Conservation (phyloP, 768 basidiomycete species). For the Pulveroboletus ravenelii region DNA sequence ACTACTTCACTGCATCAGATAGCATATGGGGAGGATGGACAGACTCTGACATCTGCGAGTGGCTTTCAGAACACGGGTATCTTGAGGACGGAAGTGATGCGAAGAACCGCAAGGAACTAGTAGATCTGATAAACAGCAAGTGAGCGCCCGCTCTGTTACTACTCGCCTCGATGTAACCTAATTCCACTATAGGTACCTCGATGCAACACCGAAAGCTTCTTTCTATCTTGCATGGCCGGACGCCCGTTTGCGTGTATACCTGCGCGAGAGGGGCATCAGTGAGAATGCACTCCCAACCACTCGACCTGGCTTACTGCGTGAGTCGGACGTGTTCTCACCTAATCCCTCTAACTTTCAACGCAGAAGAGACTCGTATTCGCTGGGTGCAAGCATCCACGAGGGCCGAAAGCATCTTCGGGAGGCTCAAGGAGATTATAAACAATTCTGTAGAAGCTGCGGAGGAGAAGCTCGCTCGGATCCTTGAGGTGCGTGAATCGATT, state of each 20-base stretch:
- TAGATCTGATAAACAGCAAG: constrained; percentile 70
- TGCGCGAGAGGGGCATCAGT: constrained; percentile 69
- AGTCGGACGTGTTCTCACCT: constrained; percentile 16
- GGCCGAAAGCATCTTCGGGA: constrained; percentile 53
- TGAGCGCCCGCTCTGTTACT: constrained; percentile 27
- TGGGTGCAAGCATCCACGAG: constrained; percentile 64
- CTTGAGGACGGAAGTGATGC: constrained; percentile 45
- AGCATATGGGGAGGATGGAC: constrained; percentile 67
- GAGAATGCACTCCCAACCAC: constrained; percentile 61
- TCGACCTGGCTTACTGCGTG: constrained; percentile 78
- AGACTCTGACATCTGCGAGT: constrained; percentile 64
- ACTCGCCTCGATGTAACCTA: neutral
- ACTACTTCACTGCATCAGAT: constrained; percentile 59
- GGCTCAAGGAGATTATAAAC: constrained; percentile 63
- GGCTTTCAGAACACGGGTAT: constrained; percentile 73
- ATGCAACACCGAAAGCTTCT: constrained; percentile 41
- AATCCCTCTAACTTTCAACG: neutral
- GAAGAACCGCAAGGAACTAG: constrained; percentile 69
- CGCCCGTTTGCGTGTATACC: constrained; percentile 84
- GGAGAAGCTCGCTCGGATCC: constrained; percentile 57
- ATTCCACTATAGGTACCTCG: constrained; percentile 44
- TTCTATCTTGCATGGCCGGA: constrained; percentile 90
- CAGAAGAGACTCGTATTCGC: constrained; percentile 74
- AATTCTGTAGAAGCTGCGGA: constrained; percentile 69
- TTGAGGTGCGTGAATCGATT: constrained; percentile 24